Evolutionary conservation across 495 filamentous ascomycete genomes (phyloP).

Genomic region (Trichoderma gamsii): DNA sequence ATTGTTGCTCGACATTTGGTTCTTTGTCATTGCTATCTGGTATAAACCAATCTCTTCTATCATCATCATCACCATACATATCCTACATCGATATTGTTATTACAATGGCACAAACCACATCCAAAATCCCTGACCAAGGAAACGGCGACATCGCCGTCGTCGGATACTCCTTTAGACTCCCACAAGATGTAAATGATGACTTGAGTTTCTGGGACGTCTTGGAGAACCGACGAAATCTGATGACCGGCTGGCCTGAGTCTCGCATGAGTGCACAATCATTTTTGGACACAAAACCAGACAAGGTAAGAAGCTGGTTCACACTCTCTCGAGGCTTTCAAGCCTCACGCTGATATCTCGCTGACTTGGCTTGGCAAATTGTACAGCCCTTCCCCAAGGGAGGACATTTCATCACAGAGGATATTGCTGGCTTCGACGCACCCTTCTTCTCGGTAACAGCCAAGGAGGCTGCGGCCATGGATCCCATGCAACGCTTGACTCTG

Average conservation of each 20-base stretch:
- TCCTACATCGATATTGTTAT: background rate
- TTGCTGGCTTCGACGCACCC: conserved; percentile 39
- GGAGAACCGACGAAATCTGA: conserved; percentile 28
- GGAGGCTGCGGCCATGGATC: conserved; percentile 42
- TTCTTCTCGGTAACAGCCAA: conserved; percentile 55
- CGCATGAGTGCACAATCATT: conserved; percentile 26
- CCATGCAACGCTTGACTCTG: conserved; percentile 33
- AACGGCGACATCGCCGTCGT: conserved; percentile 30
- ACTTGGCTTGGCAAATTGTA: background rate
- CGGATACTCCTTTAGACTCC: conserved; percentile 34
- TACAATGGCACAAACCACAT: background rate
- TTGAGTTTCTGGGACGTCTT: conserved; percentile 31
- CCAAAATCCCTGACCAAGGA: background rate
- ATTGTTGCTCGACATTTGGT: background rate
- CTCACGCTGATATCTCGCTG: background rate
- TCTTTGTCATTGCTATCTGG: background rate
- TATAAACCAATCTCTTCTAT: background rate
- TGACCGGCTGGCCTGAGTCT: conserved; percentile 30
- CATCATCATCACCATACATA: background rate
- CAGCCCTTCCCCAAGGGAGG: conserved; percentile 21
- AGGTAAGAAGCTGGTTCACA: conserved; percentile 3
- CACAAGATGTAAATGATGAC: conserved; percentile 29
- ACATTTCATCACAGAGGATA: conserved; percentile 37
- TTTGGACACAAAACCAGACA: conserved; percentile 19
- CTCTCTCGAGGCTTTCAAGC: background rate